phyloP scores from a whole-genome alignment of 305 asterid genomes.

The Withania somnifera region DNA sequence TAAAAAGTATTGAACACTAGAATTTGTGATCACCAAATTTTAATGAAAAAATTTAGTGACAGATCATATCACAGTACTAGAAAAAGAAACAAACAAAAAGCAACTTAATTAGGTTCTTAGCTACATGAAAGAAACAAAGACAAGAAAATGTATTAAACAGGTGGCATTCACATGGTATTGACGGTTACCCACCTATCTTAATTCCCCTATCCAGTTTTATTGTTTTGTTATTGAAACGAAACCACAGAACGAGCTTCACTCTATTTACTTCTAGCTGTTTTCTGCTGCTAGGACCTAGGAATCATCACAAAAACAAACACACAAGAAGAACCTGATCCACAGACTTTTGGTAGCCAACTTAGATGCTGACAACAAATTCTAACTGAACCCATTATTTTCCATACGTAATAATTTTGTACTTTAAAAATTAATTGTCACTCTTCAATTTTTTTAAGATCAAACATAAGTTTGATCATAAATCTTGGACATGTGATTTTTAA shows the following conservation, averaged over 20 bases:
- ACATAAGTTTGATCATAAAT: too few relatives aligned
- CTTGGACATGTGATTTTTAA: too few relatives aligned
- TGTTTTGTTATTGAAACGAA: constrained; percentile 12
- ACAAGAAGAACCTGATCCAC: constrained; percentile 34
- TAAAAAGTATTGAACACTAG: background rate
- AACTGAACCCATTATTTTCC: background rate
- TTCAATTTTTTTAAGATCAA: too few relatives aligned
- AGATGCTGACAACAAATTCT: background rate
- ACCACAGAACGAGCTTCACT: background rate
- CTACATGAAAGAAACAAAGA: background rate
- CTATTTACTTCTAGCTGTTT: background rate
- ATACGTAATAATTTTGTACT: too few relatives aligned
- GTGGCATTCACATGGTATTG: constrained; percentile 25
- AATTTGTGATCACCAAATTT: background rate
- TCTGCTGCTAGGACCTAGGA: background rate
- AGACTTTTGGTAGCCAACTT: constrained; percentile 16
- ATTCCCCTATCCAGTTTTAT: constrained; percentile 21
- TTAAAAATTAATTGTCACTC: too few relatives aligned
- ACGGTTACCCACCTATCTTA: constrained; percentile 31
- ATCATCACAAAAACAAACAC: background rate
- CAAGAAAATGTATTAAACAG: constrained; percentile 1
- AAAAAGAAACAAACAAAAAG: background rate
- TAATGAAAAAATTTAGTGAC: background rate
- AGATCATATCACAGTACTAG: background rate
- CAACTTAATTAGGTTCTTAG: background rate